Percentiles rank a stretch among this genome's conserved stretches.
Evolutionary conservation across 129 eudicot genomes (phyloP).

Genomic region (Artemisia annua): DNA sequence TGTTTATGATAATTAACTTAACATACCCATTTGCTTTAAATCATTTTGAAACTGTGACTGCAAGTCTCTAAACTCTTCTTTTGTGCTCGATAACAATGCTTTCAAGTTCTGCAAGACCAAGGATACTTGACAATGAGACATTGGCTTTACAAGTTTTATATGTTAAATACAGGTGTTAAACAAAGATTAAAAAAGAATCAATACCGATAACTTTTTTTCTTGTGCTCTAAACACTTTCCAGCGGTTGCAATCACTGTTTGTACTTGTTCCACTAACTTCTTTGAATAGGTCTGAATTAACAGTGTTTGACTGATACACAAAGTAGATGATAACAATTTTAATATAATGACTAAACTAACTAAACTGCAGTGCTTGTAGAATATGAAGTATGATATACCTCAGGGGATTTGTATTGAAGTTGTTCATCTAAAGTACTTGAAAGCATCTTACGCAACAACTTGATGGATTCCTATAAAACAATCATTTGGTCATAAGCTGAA

Average conservation of each 20-base stretch:
- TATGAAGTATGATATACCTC: conserved; percentile 37
- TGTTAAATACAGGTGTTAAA: neutral
- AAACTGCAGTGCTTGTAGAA: neutral
- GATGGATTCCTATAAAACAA: conserved; percentile 52
- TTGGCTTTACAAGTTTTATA: neutral
- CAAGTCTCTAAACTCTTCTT: conserved; percentile 60
- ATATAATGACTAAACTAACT: neutral
- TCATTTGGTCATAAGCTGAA: neutral
- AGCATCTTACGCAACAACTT: conserved; percentile 53
- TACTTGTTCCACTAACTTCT: conserved; percentile 37
- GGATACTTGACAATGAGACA: conserved; percentile 9
- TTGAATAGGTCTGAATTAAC: conserved; percentile 30
- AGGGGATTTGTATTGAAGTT: conserved; percentile 41
- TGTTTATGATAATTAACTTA: neutral
- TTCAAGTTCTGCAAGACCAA: conserved; percentile 62
- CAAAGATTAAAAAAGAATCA: conserved; percentile 13
- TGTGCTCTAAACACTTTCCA: conserved; percentile 52
- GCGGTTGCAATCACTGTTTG: conserved; percentile 50
- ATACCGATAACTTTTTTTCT: conserved; percentile 70
- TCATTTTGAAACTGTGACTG: conserved; percentile 65
- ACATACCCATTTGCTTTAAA: conserved; percentile 67
- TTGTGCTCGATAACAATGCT: conserved; percentile 50
- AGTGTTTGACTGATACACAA: conserved; percentile 38
- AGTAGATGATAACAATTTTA: neutral
- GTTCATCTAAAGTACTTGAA: conserved; percentile 64